Conservation (phyloP, 768 basidiomycete species). For the Lactarius tabidus region DNA sequence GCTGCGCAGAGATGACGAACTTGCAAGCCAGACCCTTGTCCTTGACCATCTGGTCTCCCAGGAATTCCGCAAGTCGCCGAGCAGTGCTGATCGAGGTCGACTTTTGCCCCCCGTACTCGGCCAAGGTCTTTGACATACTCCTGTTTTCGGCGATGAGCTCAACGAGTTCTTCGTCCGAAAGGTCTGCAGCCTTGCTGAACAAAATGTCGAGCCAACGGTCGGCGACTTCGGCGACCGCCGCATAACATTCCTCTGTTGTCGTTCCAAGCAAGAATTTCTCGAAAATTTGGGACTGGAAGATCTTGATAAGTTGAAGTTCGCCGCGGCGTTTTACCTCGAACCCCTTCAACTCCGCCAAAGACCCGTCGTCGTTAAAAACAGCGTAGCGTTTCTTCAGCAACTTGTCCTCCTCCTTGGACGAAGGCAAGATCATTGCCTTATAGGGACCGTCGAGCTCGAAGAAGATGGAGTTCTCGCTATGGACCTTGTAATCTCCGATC, state of each 20-base stretch:
- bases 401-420: constrained; percentile 99
- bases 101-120: constrained; percentile 95
- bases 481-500: constrained; percentile 79
- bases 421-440: constrained; percentile 97
- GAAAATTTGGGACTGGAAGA: constrained; percentile 98
- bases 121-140: constrained; percentile 94
- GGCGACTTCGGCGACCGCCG: constrained; percentile 88
- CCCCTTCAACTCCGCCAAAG: constrained; percentile 96
- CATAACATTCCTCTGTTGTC: constrained; percentile 94
- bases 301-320: constrained; percentile 97
- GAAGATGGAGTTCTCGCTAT: constrained; percentile 98
- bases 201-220: constrained; percentile 98
- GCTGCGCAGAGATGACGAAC: constrained; percentile 96
- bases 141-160: constrained; percentile 98
- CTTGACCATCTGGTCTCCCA: constrained; percentile 98
- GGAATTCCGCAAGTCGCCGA: constrained; percentile 88
- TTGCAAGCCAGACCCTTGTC: constrained; percentile 99
- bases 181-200: constrained; percentile 76
- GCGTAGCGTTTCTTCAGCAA: constrained; percentile 98
- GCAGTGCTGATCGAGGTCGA: constrained; percentile 98
- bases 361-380: constrained; percentile 97
- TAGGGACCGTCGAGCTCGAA: constrained; percentile 99
- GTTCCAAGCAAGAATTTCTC: constrained; percentile 93
- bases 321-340: constrained; percentile 99
- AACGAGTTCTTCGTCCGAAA: constrained; percentile 89